Evolutionary conservation across 768 basidiomycete genomes (phyloP), one percentile per base, ranked within the genome.

Genomic region (Rhizopogon roseolus): DNA sequence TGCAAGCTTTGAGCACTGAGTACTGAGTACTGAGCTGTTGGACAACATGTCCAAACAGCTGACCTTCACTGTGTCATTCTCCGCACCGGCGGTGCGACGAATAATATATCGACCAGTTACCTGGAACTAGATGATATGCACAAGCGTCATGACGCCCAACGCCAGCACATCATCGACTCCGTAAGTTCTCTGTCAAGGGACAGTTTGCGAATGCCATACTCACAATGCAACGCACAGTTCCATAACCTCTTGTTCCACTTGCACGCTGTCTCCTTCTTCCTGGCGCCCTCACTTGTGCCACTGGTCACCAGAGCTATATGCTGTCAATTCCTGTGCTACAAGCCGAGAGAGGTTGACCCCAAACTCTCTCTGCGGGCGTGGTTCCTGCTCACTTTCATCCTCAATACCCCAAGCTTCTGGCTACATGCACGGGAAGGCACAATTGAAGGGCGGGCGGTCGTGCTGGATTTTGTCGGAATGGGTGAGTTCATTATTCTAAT

Each of bases 381-480:
- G 75, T 81, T 82, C 69, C 58, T 72, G 58, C 70, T 86, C 60
- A 73, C 88, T 57, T 58, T 84, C 50, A 61, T 79, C 55, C 75
- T 83, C 68, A 89, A 89, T 56, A 56, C 72, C 36, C 76, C 81
- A 32, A 80, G 76, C 57, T 55, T 91, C 37, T 88, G 84, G 81
- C 71, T 70, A 36, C 90, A 92, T 60, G 73, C 77, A 52, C 73
- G 72, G 29, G 66, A 75, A 38, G 79, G 80, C 5, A 70, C 80
- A 50, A 66, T 75, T 28, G 78, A 84, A 53, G 81, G 82, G n/a
- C 76, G 84, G 60, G 73, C 80, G 9, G 69, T 90, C 62, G 67
- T 92, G 34, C 80, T 92, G 55, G 89, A 91, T 65, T 91, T 91
- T 62, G 79, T 91, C 54, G 89, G 90, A 52, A 76, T 83, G 75